Percentiles rank a stretch among this genome's conserved stretches.
phyloP scores from a whole-genome alignment of 352 stramenopile genomes.

The Globisporangium spinosum region DNA sequence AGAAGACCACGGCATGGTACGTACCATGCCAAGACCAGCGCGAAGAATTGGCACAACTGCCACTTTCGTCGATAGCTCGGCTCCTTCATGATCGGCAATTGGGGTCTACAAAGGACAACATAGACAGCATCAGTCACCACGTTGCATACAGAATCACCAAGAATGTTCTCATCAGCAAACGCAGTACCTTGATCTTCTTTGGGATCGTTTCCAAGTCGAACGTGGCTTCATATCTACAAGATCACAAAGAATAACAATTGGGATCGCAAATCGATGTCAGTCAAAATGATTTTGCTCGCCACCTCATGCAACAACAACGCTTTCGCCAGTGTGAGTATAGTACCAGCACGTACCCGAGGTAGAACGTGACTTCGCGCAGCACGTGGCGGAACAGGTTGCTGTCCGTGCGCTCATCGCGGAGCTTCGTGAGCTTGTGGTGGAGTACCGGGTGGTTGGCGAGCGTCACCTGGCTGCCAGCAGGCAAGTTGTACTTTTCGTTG shows the following conservation, averaged over 20 bases:
- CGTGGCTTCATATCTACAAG: constrained; percentile 76
- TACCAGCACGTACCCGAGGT: constrained; percentile 89
- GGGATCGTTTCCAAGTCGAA: constrained; percentile 57
- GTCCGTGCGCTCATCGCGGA: constrained; percentile 92
- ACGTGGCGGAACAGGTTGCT: constrained; percentile 92
- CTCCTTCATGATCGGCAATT: constrained; percentile 68
- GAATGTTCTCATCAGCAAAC: not conserved
- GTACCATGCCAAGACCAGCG: constrained; percentile 86
- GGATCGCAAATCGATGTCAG: not conserved
- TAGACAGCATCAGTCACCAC: too few relatives aligned
- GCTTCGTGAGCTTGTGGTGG: constrained; percentile 95
- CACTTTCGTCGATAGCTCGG: constrained; percentile 89
- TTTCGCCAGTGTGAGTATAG: not conserved
- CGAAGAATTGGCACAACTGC: constrained; percentile 96
- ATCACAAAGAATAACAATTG: not conserved
- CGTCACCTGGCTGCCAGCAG: constrained; percentile 70
- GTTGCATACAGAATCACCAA: not conserved
- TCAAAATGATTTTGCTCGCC: not conserved
- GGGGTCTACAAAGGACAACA: constrained; percentile 42
- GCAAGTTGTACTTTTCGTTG: constrained; percentile 60
- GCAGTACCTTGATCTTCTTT: constrained; percentile 67
- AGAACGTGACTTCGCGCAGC: constrained; percentile 97
- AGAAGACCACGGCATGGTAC: not conserved
- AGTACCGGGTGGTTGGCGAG: constrained; percentile 90
- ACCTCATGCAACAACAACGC: not conserved